Evolutionary conservation across 805 yeast genomes (phyloP).

Genomic region (Metschnikowia kofuensis): DNA sequence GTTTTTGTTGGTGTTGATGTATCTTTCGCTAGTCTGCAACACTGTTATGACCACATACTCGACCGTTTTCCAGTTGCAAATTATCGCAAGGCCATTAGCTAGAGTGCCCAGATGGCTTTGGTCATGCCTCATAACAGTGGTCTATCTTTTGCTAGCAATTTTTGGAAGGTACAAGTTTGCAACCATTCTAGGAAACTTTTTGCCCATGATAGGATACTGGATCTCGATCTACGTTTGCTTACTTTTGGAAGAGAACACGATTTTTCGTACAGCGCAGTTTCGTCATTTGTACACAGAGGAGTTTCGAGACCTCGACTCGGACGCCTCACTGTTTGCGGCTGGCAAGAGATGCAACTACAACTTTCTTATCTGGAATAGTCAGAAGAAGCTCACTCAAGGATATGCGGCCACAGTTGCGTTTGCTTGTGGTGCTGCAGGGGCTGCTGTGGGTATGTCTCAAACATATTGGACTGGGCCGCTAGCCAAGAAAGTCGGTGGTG

Average conservation of each 20-base stretch:
- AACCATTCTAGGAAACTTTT: constrained; percentile 13
- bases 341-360: constrained; percentile 19
- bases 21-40: constrained; percentile 33
- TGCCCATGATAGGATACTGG: constrained; percentile 20
- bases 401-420: constrained; percentile 16
- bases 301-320: constrained; percentile 6
- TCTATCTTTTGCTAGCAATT: constrained; percentile 13
- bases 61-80: constrained; percentile 33
- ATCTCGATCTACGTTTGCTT: constrained; percentile 15
- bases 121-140: constrained; percentile 12
- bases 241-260: constrained; percentile 15
- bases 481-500: constrained; percentile 14
- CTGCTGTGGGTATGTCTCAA: constrained; percentile 24
- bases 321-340: constrained; percentile 2
- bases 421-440: constrained; percentile 19
- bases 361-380: constrained; percentile 31
- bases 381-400: constrained; percentile 21
- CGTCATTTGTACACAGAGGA: constrained; percentile 9
- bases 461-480: constrained; percentile 20
- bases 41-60: constrained; percentile 38
- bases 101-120: constrained; percentile 15
- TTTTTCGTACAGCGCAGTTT: constrained; percentile 7
- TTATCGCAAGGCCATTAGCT: constrained; percentile 25
- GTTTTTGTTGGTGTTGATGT: constrained; percentile 30
- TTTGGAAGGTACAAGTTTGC: constrained; percentile 14